Base-by-base conservation (phyloP, 129 eudicot species). In the Pulicaria dysenterica region DNA sequence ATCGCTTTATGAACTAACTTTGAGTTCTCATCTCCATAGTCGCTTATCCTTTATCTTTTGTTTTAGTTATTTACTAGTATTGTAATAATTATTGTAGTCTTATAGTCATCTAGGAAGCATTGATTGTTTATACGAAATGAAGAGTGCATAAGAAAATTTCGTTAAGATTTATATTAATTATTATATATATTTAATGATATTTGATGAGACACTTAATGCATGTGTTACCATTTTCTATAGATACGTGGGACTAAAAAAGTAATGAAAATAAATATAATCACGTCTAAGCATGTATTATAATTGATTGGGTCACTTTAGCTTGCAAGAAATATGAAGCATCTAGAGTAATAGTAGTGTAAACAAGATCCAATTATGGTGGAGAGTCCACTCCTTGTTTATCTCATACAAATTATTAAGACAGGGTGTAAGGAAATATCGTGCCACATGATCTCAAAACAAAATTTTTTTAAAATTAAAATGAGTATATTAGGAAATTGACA, bases 351-450 rank as follows among this genome's bases (percentile, higher is more conserved):
- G 43, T 66, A 38, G 51, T 76, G 67, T 76, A 76, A 76, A 76
- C 80, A 67, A 15, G 80, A 76, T 76, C 74, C 68, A 67, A 45
- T 44, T 43, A 76, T 76, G 60, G 51, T 56, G 67, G 74, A 8
- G 60, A 45, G 42, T 62, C 61, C 73, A 75, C 64, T 51, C 46
- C 14, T 57, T 15, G 17, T 59, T 42, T 55, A 53, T 44, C 43
- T 74, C 71, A 3, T 17, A 41, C 49, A 31, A n/a, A n/a, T n/a
- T 14, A 14, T 44, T 59, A 58, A 17, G 36, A 31, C 68, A 44
- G 45, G 44, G 17, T 72, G 38, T 69, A 7, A 36, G 19, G 24
- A 45, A 6, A 46, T 46, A 37, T 50, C 17, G 16, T 69, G 64
- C 16, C 49, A 69, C 74, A 53, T 54, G 74, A 37, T 43, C 54